Evolutionary conservation across 208 protist species (phyloP), one percentile per base, ranked within the genome.

Genomic region (Perkinsela sp.): DNA sequence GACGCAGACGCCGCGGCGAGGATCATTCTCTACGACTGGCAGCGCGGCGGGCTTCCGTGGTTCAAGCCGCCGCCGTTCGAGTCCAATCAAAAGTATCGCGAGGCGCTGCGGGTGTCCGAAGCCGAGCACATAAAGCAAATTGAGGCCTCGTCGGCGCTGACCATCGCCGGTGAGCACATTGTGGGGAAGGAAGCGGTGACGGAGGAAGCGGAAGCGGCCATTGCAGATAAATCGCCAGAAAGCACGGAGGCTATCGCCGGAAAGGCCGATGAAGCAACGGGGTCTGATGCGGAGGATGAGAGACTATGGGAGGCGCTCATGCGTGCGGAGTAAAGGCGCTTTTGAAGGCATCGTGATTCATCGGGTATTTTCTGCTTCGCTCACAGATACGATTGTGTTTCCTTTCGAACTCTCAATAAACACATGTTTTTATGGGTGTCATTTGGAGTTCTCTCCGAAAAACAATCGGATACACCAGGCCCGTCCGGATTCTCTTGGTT

Each of bases 21-120:
- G 71, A 94, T 94, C 75, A 84, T 99, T 16, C 78, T 99, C 0
- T 85, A 95, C 68, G 97, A 99, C 74, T 98, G 85, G 83, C 89
- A 97, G 75, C 77, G 95, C 48, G 96, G 96, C 30, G 75, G 79
- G 48, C 76, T 99, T 6, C 96, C 96, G 6, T 97, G 93, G 85
- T 98, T 97, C 76, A 85, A 79, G 16, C 72, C 82, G 13, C 94
- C 94, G 0, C 88, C 91, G 2, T 86, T 85, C 68, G 78, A 90
- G n/a, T 82, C 82, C 0, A 90, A 90, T 68, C 84, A 87, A 70
- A 79, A 90, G 65, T 89, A 86, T 75, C 80, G 84, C 30, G 84
- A 90, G 70, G 78, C 82, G 1, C 22, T 84, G 68, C 74, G 78
- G 48, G 67, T 78, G 66, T 77, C 84, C 28, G 77, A 83, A 68